phyloP scores from a whole-genome alignment of 768 basidiomycete genomes.

The Boletus subparvulus region DNA sequence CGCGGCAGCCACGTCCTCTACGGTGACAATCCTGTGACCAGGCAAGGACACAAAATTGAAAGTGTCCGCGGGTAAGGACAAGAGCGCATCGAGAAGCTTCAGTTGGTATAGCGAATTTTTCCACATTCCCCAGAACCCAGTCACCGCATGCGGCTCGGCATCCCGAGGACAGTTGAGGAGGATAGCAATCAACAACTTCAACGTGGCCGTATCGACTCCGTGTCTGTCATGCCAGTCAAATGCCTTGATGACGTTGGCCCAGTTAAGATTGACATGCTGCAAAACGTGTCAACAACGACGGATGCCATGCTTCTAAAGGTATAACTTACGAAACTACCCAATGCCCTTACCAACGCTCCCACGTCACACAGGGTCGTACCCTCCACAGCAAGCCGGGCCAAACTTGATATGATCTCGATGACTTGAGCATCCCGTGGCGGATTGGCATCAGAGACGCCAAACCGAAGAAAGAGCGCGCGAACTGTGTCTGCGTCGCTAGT shows the following conservation, averaged over 20 bases:
- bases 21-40: constrained; percentile 77
- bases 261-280: constrained; percentile 68
- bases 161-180: constrained; percentile 80
- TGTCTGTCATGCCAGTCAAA: constrained; percentile 85
- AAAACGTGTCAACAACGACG: constrained; percentile 13
- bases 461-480: constrained; percentile 67
- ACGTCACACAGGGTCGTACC: constrained; percentile 74
- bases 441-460: constrained; percentile 68
- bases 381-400: constrained; percentile 71
- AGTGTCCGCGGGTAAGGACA: constrained; percentile 85
- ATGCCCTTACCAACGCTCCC: constrained; percentile 66
- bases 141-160: constrained; percentile 73
- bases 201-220: constrained; percentile 83
- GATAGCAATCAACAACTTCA: constrained; percentile 87
- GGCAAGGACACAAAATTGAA: constrained; percentile 92
- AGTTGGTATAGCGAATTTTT: constrained; percentile 82
- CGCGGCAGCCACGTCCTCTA: constrained; percentile 81
- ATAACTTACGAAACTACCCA: constrained; percentile 69
- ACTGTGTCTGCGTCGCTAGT: constrained; percentile 72
- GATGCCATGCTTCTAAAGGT: not conserved
- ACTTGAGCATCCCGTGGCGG: constrained; percentile 73
- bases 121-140: constrained; percentile 87
- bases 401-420: constrained; percentile 64
- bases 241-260: constrained; percentile 78
- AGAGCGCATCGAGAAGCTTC: constrained; percentile 82